Evolutionary conservation across 805 yeast genomes (phyloP).

Genomic region (Yarrowia sp.): DNA sequence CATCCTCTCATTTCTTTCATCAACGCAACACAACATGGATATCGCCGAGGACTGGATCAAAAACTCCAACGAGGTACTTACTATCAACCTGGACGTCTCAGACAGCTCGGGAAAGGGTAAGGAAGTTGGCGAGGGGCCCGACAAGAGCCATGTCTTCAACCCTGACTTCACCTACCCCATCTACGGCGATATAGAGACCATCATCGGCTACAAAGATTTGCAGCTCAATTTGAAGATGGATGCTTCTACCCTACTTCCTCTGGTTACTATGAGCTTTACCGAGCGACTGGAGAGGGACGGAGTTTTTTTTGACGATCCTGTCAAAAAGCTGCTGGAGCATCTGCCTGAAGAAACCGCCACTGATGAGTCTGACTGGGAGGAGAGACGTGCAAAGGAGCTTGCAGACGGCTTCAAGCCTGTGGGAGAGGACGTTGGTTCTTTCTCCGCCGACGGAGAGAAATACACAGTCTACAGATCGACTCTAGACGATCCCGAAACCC

Average conservation of each 20-base stretch:
- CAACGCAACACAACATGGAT: background rate
- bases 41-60: constrained; percentile 65
- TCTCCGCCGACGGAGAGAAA: constrained; percentile 36
- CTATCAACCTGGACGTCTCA: constrained; percentile 45
- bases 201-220: constrained; percentile 77
- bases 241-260: constrained; percentile 67
- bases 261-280: constrained; percentile 56
- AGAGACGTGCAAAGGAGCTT: constrained; percentile 49
- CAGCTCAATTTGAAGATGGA: constrained; percentile 65
- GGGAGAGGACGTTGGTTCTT: constrained; percentile 33
- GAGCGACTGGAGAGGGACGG: constrained; percentile 46
- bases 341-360: constrained; percentile 58
- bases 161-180: constrained; percentile 90
- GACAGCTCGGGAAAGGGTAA: constrained; percentile 29
- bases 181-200: constrained; percentile 85
- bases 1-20: background rate
- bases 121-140: background rate
- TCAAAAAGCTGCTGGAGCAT: constrained; percentile 50
- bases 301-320: constrained; percentile 57
- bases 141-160: constrained; percentile 42
- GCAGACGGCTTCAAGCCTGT: constrained; percentile 42
- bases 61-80: constrained; percentile 65
- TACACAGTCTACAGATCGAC: constrained; percentile 54
- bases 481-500: constrained; percentile 43
- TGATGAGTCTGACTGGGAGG: constrained; percentile 69